Evolutionary conservation across 306 rosid genomes (phyloP), one percentile per base, ranked within the genome.

Genomic region (Trifolium dubium): DNA sequence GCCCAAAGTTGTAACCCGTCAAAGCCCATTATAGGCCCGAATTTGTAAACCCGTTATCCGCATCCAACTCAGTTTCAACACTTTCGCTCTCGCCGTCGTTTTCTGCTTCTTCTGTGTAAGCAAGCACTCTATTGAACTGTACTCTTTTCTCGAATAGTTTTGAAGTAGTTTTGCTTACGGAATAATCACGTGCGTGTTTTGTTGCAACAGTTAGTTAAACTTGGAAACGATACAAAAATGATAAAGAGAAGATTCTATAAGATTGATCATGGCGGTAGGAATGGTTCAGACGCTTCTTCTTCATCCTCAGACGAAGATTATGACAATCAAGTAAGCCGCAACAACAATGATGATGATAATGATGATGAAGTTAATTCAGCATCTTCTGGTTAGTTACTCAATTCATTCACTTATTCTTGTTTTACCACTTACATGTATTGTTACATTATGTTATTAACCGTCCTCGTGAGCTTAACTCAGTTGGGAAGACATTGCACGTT

Each of bases 221-320:
- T 61, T 62, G 3, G 30, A 37, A 13, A 55, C 15, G 4, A 71
- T 19, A 19, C 3, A 5, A 43, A 12, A 78, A 93, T 93, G 98
- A 89, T 93, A 75, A 93, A 93, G 87, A 87, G 97, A 85, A 80
- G 86, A 41, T 93, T 88, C 88, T 93, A 64, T 72, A 84, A 81
- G 85, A 13, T 87, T 47, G 98, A 93, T 34, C 93, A 86, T 39
- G 93, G 83, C 34, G 90, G 84, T 58, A 71, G 70, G 7, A 89
- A 93, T 34, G 89, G 83, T 62, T 82, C 93, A 0, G 90, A 86
- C 79, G 51, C 84, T 4, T 88, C 98, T 8, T 84, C 92, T 8
- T 87, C 94, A 4, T 85, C 86, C 41, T 86, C 94, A 1, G 90
- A 81, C 11, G 87, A 83, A 64, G 86, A 75, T 23, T 29, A 41